Base-by-base conservation (phyloP, 805 yeast genomes). In the Saturnispora silvae region DNA sequence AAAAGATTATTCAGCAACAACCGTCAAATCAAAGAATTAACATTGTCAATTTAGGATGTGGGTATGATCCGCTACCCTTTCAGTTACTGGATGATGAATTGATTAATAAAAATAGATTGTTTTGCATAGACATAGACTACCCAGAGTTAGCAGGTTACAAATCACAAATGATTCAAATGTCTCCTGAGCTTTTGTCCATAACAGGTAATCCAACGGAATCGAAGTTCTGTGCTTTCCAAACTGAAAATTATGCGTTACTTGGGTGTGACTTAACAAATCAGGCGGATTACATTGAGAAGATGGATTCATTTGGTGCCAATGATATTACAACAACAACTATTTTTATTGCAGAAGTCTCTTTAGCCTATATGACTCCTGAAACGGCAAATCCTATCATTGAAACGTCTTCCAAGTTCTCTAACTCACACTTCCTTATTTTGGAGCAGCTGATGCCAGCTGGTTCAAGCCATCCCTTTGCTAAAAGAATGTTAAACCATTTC, bases 331-430 rank as follows among this genome's bases (percentile, higher is more conserved):
- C 63, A 2, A 57, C 68, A 4, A 73, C 67, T 32, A 64, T 82
- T 2, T 83, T 79, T 50, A 65, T 84, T 28, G 89, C 94, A 1
- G 94, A 82, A 53, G 94, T 83, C 4, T 81, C 94, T 0, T 57
- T 83, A 38, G 86, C 89, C 0, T 83, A 82, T 53, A 82, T 83
- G 92, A 61, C 66, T 27, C 77, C 81, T 10, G 65, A 64, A 26
- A 64, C 67, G 39, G 84, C 94, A 5, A 77, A 83, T 50, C 63
- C 66, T 2, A 68, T 83, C 6, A 72, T 83, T 25, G 45, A 56
- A 19, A 58, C 64, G 44, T 61, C 75, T 2, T 60, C 77, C 4
- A 40, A 39, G 1, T 56, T 72, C 13, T 61, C 67, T 3, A 63
- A 67, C 29, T 59, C 79, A 2, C 83, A 79, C 50, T 76, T 82